Base-by-base conservation (phyloP, 2,329 filamentous ascomycete species). In the Madurella fahalii region DNA sequence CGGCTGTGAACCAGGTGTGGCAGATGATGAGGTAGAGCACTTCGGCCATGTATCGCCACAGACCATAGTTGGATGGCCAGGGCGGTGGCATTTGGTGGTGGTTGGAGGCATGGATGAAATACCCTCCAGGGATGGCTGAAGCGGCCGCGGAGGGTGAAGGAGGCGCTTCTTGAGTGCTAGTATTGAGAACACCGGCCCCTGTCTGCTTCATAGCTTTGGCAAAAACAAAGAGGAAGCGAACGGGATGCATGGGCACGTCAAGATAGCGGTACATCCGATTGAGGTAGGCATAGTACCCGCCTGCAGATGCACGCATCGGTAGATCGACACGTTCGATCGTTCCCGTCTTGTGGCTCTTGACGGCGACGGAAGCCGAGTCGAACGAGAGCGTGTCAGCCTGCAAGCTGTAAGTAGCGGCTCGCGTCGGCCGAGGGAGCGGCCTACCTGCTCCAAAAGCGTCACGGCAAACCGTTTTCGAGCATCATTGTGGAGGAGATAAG, bases 161-260 rank as follows among this genome's bases (percentile, higher is more conserved):
- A 25, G 25, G 7, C 7, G 25, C 25, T 7, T 25, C 25, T 25
- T 25, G 25, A 25, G 25, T 13, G 37, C 37, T 13, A 25, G 9
- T 11, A 43, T 32, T 30, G 51, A 7, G 11, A 18, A 13, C n/a
- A 4, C 40, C 13, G 20, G 4, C 13, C 12, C 20, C 20, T 3
- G 11, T n/a, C 17, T 47, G 45, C 7, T 47, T 53, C 25, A 43
- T 15, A 12, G 51, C 37, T 30, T 47, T 47, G 13, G 51, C 39
- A 30, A 53, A 53, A 39, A 53, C 51, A 34, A 53, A 53, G 13
- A 53, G 40, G 45, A 53, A 53, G n/a, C 44, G 44, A 11, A 53
- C 44, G 7, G 51, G 51, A 17, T 53, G 51, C 37, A 34, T 47
- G 8, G 51, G 51, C 17, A 48, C 41, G 2, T 34, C 43, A n/a